A percentile compares a stretch with the other conserved stretches of the same genome.
Evolutionary conservation across 2,329 filamentous ascomycete species (phyloP).

Genomic region (Setomelanomma holmii): DNA sequence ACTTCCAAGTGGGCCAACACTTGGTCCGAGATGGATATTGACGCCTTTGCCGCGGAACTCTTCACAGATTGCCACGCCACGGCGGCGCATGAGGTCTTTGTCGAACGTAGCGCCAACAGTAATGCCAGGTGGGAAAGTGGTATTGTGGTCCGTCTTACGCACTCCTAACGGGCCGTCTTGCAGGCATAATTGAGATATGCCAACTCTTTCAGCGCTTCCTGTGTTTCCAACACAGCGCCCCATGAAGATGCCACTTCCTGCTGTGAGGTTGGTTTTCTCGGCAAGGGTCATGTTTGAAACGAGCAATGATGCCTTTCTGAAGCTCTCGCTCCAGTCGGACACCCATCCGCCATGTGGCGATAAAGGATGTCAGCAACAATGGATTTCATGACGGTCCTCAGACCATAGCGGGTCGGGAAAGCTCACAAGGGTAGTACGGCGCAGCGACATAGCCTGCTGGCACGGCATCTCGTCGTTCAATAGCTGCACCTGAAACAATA

Average conservation of each 20-base stretch:
- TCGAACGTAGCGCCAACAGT: slow-evolving; percentile 77
- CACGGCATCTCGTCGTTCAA: slow-evolving; percentile 41
- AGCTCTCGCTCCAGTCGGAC: slow-evolving; percentile 72
- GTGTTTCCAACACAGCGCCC: slow-evolving; percentile 77
- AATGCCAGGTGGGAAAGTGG: slow-evolving; percentile 81
- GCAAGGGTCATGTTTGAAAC: slow-evolving; percentile 80
- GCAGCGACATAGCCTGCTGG: slow-evolving; percentile 48
- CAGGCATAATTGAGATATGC: slow-evolving; percentile 68
- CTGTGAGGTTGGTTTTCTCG: slow-evolving; percentile 80
- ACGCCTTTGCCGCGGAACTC: slow-evolving; percentile 78
- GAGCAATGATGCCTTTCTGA: slow-evolving; percentile 70
- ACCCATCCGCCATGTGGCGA: slow-evolving; percentile 76
- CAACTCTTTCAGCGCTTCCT: slow-evolving; percentile 72
- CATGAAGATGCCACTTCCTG: slow-evolving; percentile 75
- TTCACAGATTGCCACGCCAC: slow-evolving; percentile 71
- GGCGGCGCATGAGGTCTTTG: slow-evolving; percentile 72
- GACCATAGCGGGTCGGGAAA: not conserved
- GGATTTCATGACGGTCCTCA: not conserved
- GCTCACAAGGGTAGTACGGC: slow-evolving; percentile 69
- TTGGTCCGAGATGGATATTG: slow-evolving; percentile 74
- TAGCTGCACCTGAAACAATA: slow-evolving; percentile 28
- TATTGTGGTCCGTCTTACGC: slow-evolving; percentile 75
- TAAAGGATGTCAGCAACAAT: slow-evolving; percentile 6
- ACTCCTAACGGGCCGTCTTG: slow-evolving; percentile 77
- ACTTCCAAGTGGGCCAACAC: slow-evolving; percentile 71